These are phyloP conservation scores for Aspergillus persii DNA, from an alignment of 2,329 filamentous ascomycete genomes.

Conservation along the genomic window DNA sequence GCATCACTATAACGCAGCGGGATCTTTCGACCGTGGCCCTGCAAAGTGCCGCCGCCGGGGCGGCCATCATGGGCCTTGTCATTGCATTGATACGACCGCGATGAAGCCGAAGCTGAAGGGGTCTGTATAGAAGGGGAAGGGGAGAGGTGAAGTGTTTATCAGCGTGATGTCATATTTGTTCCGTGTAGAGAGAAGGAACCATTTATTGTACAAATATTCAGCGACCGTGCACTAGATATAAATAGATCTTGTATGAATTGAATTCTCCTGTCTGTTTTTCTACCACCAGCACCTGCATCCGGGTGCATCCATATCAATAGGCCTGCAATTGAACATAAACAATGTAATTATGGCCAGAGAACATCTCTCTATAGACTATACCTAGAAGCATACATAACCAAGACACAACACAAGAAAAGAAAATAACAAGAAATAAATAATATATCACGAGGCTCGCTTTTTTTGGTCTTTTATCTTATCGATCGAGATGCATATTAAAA, in stretches of 20 bases:
- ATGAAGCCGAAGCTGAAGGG: constrained; percentile 17
- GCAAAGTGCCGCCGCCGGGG: constrained; percentile 67
- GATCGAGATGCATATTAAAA: constrained; percentile 36
- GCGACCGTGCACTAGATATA: background rate
- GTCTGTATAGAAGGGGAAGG: no score
- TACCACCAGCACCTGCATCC: no score
- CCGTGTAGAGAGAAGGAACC: background rate
- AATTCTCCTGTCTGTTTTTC: constrained; percentile 9
- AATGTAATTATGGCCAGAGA: no score
- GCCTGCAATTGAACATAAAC: no score
- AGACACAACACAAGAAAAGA: background rate
- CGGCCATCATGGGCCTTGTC: constrained; percentile 54
- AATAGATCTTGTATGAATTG: background rate
- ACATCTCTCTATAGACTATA: no score
- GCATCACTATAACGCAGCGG: constrained; percentile 62
- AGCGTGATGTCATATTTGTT: no score
- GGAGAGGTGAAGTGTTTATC: no score
- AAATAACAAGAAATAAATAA: constrained; percentile 2
- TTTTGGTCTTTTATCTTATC: constrained; percentile 22
- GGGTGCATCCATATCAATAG: no score
- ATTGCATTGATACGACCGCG: constrained; percentile 52
- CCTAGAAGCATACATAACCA: no score
- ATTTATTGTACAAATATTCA: background rate
- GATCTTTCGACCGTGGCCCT: constrained; percentile 69
- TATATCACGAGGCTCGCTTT: constrained; percentile 31